Evolutionary conservation across 2,329 filamentous ascomycete genomes (phyloP), one percentile per base, ranked within the genome.

Genomic region (Aureobasidium zeae): DNA sequence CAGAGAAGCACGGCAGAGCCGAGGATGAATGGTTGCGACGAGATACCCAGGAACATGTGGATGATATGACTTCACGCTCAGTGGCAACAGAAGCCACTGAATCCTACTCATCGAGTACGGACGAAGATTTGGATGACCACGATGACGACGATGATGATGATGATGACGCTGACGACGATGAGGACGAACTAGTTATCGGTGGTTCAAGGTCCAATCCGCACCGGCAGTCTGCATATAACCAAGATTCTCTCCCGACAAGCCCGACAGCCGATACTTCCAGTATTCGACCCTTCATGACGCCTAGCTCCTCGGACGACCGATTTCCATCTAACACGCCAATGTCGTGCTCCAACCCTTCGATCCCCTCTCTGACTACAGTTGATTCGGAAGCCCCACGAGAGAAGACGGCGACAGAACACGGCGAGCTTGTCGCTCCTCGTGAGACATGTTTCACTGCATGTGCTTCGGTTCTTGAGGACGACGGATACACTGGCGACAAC

Each of bases 341-440:
- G 51, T 69, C 67, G 4, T 66, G 67, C 7, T 71, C 68, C 8
- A 68, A 71, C 45, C 69, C 69, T 9, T 72, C 69, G 1, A 70
- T 72, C 17, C 69, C 69, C 2, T 72, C 69, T 7, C 63, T 69
- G 12, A 63, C 65, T n/a, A 71, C 69, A 2, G 66, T 66, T 26
- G 62, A 60, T 26, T 71, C 69, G 0, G 43, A 45, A n/a, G 28
- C 21, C 2, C 28, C 21, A 2, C 33, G 31, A 26, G 43, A 38
- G 15, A 45, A 38, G 28, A 11, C n/a, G 5, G 13, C 16, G 10
- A 20, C 20, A 7, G 28, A 31, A 7, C 26, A 32, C 13, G 34
- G 43, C 5, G 33, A 45, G 16, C 28, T 15, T 11, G 19, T 45
- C 9, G 29, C 13, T 17, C n/a, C 24, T 7, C 9, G 15, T 2